These are phyloP conservation scores for Asterionellopsis glacialis DNA, from an alignment of 108 stramenopile species.

Conservation along the genomic window DNA sequence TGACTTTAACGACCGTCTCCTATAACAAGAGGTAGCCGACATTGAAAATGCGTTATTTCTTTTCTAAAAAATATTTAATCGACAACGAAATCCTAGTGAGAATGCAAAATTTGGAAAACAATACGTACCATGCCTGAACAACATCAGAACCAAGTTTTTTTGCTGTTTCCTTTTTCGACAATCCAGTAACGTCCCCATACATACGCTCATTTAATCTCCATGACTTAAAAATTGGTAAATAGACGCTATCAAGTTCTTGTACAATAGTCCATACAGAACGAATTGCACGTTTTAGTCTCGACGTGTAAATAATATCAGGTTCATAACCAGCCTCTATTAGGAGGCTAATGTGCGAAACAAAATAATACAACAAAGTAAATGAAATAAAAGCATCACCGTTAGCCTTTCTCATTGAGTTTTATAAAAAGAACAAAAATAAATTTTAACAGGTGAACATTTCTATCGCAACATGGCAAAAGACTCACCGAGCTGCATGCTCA, in stretches of 20 bases:
- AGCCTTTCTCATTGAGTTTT: no score
- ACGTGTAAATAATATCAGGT: conserved; percentile 88
- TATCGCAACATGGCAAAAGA: conserved; percentile 37
- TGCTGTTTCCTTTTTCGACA: conserved; percentile 82
- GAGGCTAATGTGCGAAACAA: neutral
- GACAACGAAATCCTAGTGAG: conserved; percentile 1
- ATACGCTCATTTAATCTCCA: conserved; percentile 93
- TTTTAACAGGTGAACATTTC: no score
- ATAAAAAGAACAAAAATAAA: no score
- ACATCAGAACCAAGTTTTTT: conserved; percentile 71
- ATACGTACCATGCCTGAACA: conserved; percentile 77
- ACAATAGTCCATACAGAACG: conserved; percentile 84
- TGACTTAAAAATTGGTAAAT: conserved; percentile 86
- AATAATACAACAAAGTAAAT: no score
- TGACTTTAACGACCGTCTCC: conserved; percentile 27
- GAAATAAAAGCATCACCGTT: no score
- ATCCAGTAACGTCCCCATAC: conserved; percentile 90
- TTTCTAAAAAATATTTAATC: neutral
- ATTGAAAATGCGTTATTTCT: neutral
- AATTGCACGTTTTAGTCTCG: conserved; percentile 87
- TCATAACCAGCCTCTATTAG: conserved; percentile 69
- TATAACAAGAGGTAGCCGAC: neutral
- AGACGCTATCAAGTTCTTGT: conserved; percentile 78
- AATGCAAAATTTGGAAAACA: no score
- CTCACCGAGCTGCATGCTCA: conserved; percentile 40